phyloP scores from a whole-genome alignment of 108 stramenopile species.

The Craspedostauros australis region DNA sequence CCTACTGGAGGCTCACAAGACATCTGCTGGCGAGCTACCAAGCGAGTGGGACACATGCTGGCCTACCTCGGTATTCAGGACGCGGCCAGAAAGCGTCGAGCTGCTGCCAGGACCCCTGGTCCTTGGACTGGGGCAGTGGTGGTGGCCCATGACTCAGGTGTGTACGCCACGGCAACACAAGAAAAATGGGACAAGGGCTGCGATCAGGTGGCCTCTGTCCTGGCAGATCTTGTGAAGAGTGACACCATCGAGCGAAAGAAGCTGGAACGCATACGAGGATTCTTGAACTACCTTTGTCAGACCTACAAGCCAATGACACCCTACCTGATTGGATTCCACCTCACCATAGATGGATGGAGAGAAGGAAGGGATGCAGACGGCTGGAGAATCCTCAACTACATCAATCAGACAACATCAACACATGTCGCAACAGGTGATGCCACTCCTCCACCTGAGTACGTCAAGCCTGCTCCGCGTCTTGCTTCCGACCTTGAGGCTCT shows the following conservation, averaged over 20 bases:
- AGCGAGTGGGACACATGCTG: neutral
- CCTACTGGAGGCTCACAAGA: conserved; percentile 2
- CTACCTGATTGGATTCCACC: conserved; percentile 44
- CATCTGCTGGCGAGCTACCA: neutral
- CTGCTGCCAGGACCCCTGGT: conserved; percentile 13
- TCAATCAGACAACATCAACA: neutral
- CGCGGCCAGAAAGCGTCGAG: conserved; percentile 28
- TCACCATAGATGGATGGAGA: conserved; percentile 31
- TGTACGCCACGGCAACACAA: conserved; percentile 6
- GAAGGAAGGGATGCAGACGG: conserved; percentile 28
- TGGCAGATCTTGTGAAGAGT: too few species aligned
- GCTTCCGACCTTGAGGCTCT: conserved; percentile 22
- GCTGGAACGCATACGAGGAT: conserved; percentile 20
- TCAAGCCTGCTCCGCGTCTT: conserved; percentile 20
- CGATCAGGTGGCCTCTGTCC: too few species aligned
- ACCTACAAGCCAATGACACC: conserved; percentile 29
- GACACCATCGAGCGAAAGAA: conserved; percentile 1
- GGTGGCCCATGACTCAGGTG: conserved; percentile 3
- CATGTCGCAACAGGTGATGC: neutral
- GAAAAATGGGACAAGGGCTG: conserved; percentile 28
- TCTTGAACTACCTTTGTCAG: conserved; percentile 30
- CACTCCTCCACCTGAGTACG: conserved; percentile 6
- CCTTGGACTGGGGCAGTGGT: conserved; percentile 48
- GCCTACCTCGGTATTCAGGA: conserved; percentile 45
- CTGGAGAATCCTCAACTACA: conserved; percentile 24